Evolutionary conservation across 2,329 filamentous ascomycete genomes (phyloP), one percentile per base, ranked within the genome.

Genomic region (Ramichloridium luteum): DNA sequence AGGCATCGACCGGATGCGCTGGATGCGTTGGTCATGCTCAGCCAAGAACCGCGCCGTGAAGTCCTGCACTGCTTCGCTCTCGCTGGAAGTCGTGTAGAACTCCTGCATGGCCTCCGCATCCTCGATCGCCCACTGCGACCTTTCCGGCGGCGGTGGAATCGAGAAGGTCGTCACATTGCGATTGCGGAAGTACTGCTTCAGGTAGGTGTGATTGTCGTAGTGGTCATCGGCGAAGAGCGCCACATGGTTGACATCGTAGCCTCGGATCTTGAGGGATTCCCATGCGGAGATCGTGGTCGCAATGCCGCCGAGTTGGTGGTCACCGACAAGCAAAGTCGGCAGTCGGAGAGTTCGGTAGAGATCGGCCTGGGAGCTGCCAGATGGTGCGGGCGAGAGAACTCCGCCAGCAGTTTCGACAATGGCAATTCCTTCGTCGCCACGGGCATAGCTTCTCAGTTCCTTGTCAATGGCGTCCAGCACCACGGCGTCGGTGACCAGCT

Each of bases 381-480:
- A 81, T 1, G 82, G 83, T 0, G 72, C 72, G 0, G 83, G 83
- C 0, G 81, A 88, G 39, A 88, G 74, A 0, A 88, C 79, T 1
- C 83, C 83, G 1, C 82, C 83, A 1, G 83, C 82, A 2, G 83
- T 90, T 53, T 92, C 83, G 27, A 90, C 62, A 28, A 92, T 67
- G 1, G 80, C 59, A 55, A 77, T 72, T n/a, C 70, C 70, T 27
- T 60, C 52, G 4, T 58, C 56, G 2, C 45, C 43, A 13, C 51
- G 46, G 3, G 67, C 62, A 32, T 61, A 62, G n/a, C 56, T 44
- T 5, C 54, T 36, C 9, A 59, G 39, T 28, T 56, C 50, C 1
- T 68, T 59, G 33, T 64, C 58, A 1, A 62, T 49, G 44, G 47
- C 44, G 13, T 54, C 49, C 13, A 66, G 51, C 4, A 61, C 56